Evolutionary conservation across 306 rosid genomes (phyloP).

Genomic region (Vicia villosa): DNA sequence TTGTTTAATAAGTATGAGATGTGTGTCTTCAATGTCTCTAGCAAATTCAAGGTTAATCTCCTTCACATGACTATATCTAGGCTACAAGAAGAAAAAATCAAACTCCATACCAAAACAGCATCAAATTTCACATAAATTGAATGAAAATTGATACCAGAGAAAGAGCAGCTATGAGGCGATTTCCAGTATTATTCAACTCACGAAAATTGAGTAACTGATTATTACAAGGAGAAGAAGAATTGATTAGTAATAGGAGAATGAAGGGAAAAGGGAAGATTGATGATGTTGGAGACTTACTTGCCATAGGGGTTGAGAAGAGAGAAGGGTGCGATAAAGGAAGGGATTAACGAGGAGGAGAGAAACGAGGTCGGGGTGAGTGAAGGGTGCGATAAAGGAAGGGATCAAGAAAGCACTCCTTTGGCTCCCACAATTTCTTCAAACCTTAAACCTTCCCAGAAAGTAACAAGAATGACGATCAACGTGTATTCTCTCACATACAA

Average conservation of each 20-base stretch:
- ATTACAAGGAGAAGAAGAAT: background rate
- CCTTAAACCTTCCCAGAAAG: constrained; percentile 65
- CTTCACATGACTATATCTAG: constrained; percentile 60
- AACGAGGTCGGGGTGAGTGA: constrained; percentile 54
- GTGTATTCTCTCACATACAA: constrained; percentile 2
- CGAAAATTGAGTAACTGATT: constrained; percentile 61
- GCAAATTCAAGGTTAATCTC: constrained; percentile 78
- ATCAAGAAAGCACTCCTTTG: too few species aligned
- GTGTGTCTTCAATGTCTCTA: constrained; percentile 69
- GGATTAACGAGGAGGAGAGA: constrained; percentile 69
- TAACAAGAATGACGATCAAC: constrained; percentile 26
- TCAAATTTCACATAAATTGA: background rate
- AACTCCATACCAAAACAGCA: constrained; percentile 30
- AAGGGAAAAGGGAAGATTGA: background rate
- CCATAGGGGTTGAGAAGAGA: constrained; percentile 63
- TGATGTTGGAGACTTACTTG: constrained; percentile 41
- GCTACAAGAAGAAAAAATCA: constrained; percentile 48
- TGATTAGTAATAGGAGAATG: background rate
- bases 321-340: constrained; percentile 58
- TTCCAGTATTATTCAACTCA: constrained; percentile 66
- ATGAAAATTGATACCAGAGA: constrained; percentile 56
- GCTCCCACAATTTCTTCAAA: constrained; percentile 77
- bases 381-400: too few species aligned
- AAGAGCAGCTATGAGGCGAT: constrained; percentile 67
- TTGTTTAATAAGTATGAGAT: constrained; percentile 60